Evolutionary conservation across 805 yeast species (phyloP).

Genomic region (Metschnikowia gruessii): DNA sequence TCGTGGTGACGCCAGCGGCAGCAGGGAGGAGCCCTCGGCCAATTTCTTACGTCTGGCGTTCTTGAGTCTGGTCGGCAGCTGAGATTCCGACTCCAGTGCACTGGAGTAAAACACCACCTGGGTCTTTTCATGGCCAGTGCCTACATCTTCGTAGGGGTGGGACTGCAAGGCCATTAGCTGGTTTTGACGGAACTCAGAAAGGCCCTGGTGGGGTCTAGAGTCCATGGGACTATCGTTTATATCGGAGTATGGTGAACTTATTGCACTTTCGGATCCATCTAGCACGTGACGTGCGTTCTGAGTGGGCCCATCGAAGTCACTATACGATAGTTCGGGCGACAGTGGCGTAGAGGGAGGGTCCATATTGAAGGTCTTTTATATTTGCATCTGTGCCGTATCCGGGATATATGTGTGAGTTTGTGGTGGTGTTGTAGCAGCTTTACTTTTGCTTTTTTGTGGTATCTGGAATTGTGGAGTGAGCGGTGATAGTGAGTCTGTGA

Average conservation of each 20-base stretch:
- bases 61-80: constrained; percentile 8
- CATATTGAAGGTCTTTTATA: background rate
- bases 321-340: constrained; percentile 6
- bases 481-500: background rate
- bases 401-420: too few species aligned
- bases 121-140: constrained; percentile 1
- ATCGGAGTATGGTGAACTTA: constrained; percentile 4
- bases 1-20: constrained; percentile 2
- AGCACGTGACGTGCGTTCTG: constrained; percentile 2
- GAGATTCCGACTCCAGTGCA: constrained; percentile 20
- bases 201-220: background rate
- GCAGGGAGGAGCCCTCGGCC: background rate
- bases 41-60: constrained; percentile 5
- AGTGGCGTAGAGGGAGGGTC: constrained; percentile 4
- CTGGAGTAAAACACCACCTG: constrained; percentile 16
- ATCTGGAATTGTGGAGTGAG: background rate
- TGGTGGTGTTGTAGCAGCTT: background rate
- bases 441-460: background rate
- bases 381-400: background rate
- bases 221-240: background rate
- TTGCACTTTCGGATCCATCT: background rate
- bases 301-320: constrained; percentile 3
- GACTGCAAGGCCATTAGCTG: constrained; percentile 1
- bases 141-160: background rate
- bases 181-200: constrained; percentile 2